Conservation (phyloP, 169 alveolate species). For the Eimeria tenella region DNA sequence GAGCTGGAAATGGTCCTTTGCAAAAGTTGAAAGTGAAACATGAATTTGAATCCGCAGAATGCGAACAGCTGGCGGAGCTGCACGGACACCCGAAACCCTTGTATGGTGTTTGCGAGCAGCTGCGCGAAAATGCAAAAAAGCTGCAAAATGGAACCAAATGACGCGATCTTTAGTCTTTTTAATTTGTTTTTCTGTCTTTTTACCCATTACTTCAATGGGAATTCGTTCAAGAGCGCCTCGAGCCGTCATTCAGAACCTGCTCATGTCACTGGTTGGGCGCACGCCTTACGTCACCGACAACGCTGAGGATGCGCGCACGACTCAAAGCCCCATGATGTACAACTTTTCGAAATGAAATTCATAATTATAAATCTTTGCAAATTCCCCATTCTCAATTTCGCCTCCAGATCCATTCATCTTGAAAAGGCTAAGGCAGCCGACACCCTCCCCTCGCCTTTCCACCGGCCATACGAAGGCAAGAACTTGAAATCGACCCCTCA, state of each 20-base stretch:
- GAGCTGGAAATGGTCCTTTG: too few relatives aligned
- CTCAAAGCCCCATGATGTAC: constrained; percentile 48
- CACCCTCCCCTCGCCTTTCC: constrained; percentile 17
- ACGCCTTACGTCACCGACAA: constrained; percentile 15
- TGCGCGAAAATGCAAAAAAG: too few relatives aligned
- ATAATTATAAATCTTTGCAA: neutral
- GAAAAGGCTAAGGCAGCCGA: neutral
- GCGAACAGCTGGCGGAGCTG: too few relatives aligned
- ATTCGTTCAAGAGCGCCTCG: neutral
- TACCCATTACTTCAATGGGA: neutral
- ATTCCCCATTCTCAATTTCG: neutral
- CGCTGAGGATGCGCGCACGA: constrained; percentile 41
- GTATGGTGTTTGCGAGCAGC: too few relatives aligned
- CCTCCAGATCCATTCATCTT: constrained; percentile 14
- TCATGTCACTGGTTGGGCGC: neutral
- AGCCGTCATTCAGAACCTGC: constrained; percentile 2
- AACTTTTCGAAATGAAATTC: neutral
- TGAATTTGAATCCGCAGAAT: too few relatives aligned
- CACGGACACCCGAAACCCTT: too few relatives aligned
- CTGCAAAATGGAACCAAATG: neutral
- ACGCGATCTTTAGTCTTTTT: neutral
- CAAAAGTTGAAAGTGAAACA: too few relatives aligned
- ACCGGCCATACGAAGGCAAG: constrained; percentile 35
- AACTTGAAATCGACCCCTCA: too few relatives aligned
- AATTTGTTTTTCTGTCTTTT: neutral